Evolutionary conservation across 1,284 basidiomycete species (phyloP), one percentile per base, ranked within the genome.

Genomic region (Moniliella sp.): DNA sequence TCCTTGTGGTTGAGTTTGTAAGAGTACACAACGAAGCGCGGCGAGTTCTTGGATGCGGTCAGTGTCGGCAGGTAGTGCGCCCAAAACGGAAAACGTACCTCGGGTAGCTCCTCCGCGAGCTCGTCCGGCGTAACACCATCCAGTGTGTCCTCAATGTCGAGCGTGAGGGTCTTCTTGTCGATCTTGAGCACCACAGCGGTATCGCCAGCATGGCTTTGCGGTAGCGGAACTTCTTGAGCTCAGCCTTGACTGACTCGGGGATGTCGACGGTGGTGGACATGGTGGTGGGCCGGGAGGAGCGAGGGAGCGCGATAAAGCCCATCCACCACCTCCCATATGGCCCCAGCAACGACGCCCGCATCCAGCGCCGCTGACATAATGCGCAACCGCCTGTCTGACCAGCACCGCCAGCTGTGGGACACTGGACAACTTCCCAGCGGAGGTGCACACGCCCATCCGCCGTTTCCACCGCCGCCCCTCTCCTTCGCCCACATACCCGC

Each of bases 1-100:
- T 93, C 86, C 4, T 57, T 60, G 61, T 88, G 80, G 27, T 69
- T 68, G 14, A 84, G 68, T 50, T 80, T 76, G 51, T 86, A 79
- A 10, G 79, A 80, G 17, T 78, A 64, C 13, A 93, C 61, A 28
- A 91, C 72, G 57, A 82, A 91, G 46, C 84, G 71, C 81, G 0
- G 84, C 84, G 4, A 93, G 68, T 53, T 88, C 86, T 86, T 13
- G 10, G 8, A 16, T 4, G 17, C 29, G 13, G 4, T 8, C 4
- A 18, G 10, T 18, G 8, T n/a, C 8, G 7, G 7, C 21, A 23
- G n/a, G 8, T 7, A 23, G 7, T 23, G 7, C 21, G 21, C n/a
- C 7, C 21, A 28, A 12, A 28, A 28, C 7, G 17, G 27, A 28
- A 28, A 7, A 7, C 17, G 12, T 28, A 23, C 21, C 7, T 23